phyloP scores from a whole-genome alignment of 192 early-diverging fungal species.

The Rhizoclosmatium globosum region DNA sequence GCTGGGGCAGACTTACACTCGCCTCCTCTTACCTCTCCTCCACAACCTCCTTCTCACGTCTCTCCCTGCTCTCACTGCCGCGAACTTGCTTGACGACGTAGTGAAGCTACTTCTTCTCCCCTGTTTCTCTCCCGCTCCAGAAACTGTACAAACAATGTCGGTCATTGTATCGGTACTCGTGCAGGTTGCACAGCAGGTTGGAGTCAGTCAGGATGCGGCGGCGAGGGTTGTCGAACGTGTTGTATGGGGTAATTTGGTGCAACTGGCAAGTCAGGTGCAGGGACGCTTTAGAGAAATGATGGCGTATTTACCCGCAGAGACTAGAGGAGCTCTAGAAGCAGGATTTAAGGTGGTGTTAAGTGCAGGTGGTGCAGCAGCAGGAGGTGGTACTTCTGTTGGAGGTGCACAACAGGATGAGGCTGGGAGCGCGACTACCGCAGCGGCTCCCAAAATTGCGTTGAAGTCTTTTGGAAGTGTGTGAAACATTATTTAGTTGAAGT shows the following conservation, averaged over 20 bases:
- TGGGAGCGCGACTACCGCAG: background rate
- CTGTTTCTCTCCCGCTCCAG: background rate
- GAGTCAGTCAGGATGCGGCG: background rate
- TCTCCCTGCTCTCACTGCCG: background rate
- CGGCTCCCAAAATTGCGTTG: constrained; percentile 48
- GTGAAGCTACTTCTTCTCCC: constrained; percentile 25
- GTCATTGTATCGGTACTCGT: constrained; percentile 38
- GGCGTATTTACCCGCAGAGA: constrained; percentile 16
- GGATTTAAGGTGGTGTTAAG: constrained; percentile 41
- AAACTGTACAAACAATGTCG: constrained; percentile 4
- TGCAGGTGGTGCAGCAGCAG: background rate
- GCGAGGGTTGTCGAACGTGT: constrained; percentile 6
- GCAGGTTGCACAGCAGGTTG: background rate
- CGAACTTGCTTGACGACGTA: constrained; percentile 20
- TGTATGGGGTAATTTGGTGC: constrained; percentile 30
- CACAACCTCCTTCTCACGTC: background rate
- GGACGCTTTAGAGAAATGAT: constrained; percentile 38
- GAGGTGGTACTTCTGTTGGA: background rate
- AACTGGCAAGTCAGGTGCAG: constrained; percentile 38
- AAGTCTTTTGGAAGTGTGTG: constrained; percentile 46
- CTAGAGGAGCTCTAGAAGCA: constrained; percentile 32
- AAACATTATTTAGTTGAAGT: background rate
- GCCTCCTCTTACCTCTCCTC: constrained; percentile 12
- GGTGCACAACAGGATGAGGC: background rate
- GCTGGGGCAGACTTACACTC: background rate